phyloP scores from a whole-genome alignment of 768 basidiomycete species.

The Suillus lakei region DNA sequence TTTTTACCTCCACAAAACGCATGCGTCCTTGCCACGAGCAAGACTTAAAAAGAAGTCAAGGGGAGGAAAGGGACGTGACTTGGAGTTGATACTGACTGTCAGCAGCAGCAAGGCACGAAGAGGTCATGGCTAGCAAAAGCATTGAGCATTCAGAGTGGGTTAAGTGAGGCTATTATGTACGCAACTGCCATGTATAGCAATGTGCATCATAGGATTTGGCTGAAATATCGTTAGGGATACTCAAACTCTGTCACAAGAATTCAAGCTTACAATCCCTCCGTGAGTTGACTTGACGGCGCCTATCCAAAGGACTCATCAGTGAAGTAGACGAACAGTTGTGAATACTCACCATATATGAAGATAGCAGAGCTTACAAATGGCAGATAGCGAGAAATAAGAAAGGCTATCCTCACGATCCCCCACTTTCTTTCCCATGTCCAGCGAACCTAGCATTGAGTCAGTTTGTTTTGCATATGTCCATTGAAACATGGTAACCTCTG shows the following conservation, averaged over 20 bases:
- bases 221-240: neutral
- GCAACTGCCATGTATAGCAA: neutral
- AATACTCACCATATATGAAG: slow-evolving; percentile 7
- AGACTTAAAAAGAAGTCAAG: neutral
- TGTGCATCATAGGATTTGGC: neutral
- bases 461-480: neutral
- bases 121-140: neutral
- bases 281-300: neutral
- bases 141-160: neutral
- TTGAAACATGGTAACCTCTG: slow-evolving; percentile 1
- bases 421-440: slow-evolving; percentile 22
- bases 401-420: slow-evolving; percentile 22
- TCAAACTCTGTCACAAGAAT: too few relatives aligned
- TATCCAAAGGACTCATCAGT: neutral
- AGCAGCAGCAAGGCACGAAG: neutral
- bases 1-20: neutral
- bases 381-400: slow-evolving; percentile 24
- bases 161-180: neutral
- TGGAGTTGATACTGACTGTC: neutral
- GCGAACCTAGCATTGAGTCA: slow-evolving; percentile 13
- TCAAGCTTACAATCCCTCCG: neutral
- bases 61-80: neutral
- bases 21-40: neutral
- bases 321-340: neutral
- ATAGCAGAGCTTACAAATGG: slow-evolving; percentile 22